Percentiles rank a stretch among this genome's conserved stretches.
Conservation (phyloP, 1,284 basidiomycete genomes). For the Pyrrhoderma noxium region DNA sequence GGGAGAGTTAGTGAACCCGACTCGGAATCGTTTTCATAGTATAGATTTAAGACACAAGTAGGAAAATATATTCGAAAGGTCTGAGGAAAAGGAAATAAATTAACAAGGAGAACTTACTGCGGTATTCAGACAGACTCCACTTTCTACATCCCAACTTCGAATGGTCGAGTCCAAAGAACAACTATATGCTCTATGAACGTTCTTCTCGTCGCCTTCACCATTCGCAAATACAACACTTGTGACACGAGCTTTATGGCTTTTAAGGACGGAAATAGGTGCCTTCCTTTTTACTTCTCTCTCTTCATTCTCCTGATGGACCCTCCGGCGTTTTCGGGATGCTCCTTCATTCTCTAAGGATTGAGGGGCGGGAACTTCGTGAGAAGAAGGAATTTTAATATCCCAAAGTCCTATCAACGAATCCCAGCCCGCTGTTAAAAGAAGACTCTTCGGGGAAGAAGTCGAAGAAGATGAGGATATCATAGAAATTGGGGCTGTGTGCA, state of each 20-base stretch:
- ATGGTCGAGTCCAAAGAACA: constrained; percentile 75
- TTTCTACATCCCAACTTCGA: constrained; percentile 64
- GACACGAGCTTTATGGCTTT: constrained; percentile 68
- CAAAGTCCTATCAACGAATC: constrained; percentile 76
- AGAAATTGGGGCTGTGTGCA: constrained; percentile 71
- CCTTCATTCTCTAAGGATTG: background rate
- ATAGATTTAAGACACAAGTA: too few relatives aligned
- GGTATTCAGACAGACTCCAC: constrained; percentile 57
- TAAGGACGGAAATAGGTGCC: constrained; percentile 59
- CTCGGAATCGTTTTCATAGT: too few relatives aligned
- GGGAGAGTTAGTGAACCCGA: too few relatives aligned
- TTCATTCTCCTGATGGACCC: constrained; percentile 19
- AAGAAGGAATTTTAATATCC: constrained; percentile 53
- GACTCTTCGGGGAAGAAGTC: constrained; percentile 32
- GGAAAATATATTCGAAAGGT: background rate
- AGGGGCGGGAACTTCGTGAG: constrained; percentile 50
- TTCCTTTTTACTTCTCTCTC: constrained; percentile 40
- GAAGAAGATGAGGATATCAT: constrained; percentile 49
- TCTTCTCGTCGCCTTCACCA: constrained; percentile 21
- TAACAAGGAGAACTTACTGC: background rate
- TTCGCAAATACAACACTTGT: constrained; percentile 51
- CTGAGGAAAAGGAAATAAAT: constrained; percentile 4
- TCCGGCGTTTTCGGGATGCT: constrained; percentile 10
- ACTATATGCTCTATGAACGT: constrained; percentile 42
- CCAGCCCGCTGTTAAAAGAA: constrained; percentile 73